Conservation (phyloP, 768 basidiomycete species). For the Suillus bovinus region DNA sequence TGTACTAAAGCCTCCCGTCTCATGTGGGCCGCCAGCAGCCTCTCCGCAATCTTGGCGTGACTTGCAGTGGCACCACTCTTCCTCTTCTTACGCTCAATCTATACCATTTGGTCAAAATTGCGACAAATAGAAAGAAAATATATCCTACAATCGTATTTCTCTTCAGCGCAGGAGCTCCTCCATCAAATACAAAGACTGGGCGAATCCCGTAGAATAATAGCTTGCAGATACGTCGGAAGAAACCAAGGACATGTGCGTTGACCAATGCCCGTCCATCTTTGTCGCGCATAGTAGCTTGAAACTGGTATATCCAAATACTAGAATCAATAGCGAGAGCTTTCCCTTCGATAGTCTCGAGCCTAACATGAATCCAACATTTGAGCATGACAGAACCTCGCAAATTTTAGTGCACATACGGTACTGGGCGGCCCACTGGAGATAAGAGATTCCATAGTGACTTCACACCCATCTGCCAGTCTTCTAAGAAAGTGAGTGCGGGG, state of each 20-base stretch:
- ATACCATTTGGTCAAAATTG: conserved; percentile 10
- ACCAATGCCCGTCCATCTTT: conserved; percentile 89
- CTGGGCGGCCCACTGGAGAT: conserved; percentile 90
- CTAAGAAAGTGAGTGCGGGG: background rate
- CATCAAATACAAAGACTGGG: conserved; percentile 99
- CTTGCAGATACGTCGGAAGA: conserved; percentile 88
- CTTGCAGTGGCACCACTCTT: conserved; percentile 88
- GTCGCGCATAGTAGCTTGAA: conserved; percentile 98
- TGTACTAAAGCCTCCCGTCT: conserved; percentile 83
- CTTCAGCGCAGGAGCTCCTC: conserved; percentile 91
- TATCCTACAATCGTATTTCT: conserved; percentile 77
- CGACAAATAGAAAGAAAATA: background rate
- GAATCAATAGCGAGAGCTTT: conserved; percentile 97
- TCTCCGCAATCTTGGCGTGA: conserved; percentile 87
- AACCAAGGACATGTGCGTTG: conserved; percentile 94
- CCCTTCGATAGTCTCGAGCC: conserved; percentile 94
- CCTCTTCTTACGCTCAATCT: conserved; percentile 89
- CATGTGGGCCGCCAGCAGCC: conserved; percentile 90
- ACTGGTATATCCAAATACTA: conserved; percentile 99
- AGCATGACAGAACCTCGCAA: background rate
- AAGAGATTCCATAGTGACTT: conserved; percentile 94
- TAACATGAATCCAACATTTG: conserved; percentile 31
- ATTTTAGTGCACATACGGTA: conserved; percentile 59
- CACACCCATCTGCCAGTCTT: conserved; percentile 73
- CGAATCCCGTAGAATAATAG: conserved; percentile 96